Evolutionary conservation across 371 early-diverging fungal genomes (phyloP), one percentile per base, ranked within the genome.

Genomic region (Phascolomyces articulosus): DNA sequence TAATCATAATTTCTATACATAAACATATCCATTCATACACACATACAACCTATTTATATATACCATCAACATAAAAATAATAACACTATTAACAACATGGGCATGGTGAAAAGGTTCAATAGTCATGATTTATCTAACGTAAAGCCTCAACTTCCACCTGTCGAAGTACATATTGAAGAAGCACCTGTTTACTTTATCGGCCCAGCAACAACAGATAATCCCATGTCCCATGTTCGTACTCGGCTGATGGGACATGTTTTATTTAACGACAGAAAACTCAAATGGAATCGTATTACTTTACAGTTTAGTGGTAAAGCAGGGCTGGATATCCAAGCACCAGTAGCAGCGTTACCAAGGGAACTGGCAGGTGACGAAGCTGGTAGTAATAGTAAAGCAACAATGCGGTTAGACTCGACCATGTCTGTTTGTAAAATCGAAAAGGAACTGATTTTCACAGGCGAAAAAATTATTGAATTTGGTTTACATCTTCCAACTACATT

Each of bases 201-300:
- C 0, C 82, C 82, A 18, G 79, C 79, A 10, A 72, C 68, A 4
- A 58, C 71, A 27, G 77, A 74, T 9, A 81, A 78, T 21, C 79
- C 82, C 26, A 80, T 80, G 80, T 71, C 75, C 2, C 75, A 76
- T 15, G 58, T 78, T 2, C 73, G 82, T 26, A 69, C 82, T 1
- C 77, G 73, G 28, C 58, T 81, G 23, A 65, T 75, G 64, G 82
- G 82, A 3, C 69, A 58, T 13, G 79, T 81, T 13, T 38, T 67
- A n/a, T 78, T 81, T 51, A 63, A 72, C 40, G 77, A 77, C 51
- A 68, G 68, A 26, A 80, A 80, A 56, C 71, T 78, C 27, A 78
- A 81, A 55, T 81, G 82, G 82, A 76, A 78, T 53, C 67, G 82
- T 41, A 71, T 78, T 20, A 81, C 79, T 1, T 73, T 81, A 21